Evolutionary conservation across 2,329 filamentous ascomycete species (phyloP).

Genomic region (Fusarium mundagurra): DNA sequence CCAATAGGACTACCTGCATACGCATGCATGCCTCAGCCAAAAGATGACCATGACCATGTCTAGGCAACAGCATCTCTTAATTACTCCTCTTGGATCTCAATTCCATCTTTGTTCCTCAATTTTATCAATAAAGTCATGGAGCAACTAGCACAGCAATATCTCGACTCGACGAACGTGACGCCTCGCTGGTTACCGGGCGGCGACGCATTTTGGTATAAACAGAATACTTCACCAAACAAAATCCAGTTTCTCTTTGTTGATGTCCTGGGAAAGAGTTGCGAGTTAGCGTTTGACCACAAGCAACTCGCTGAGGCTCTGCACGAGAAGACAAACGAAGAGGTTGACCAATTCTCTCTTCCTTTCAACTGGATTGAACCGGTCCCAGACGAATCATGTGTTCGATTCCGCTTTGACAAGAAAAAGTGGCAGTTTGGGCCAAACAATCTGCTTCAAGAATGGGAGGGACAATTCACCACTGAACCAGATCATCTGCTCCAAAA

Average conservation of each 20-base stretch:
- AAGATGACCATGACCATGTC: slow-evolving; percentile 2
- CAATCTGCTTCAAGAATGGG: slow-evolving; percentile 26
- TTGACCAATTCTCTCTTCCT: slow-evolving; percentile 26
- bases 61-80: slow-evolving; percentile 4
- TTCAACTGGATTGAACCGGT: slow-evolving; percentile 39
- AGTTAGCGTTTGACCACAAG: slow-evolving; percentile 38
- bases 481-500: slow-evolving; percentile 11
- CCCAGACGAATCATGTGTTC: slow-evolving; percentile 10
- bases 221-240: slow-evolving; percentile 2
- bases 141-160: neutral
- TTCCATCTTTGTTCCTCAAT: rapidly evolving
- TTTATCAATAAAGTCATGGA: neutral
- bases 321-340: slow-evolving; percentile 2
- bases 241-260: slow-evolving; percentile 40
- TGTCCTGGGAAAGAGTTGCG: slow-evolving; percentile 4
- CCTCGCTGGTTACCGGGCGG: slow-evolving; percentile 37
- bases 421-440: slow-evolving; percentile 36
- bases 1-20: neutral
- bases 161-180: slow-evolving; percentile 21
- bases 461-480: slow-evolving; percentile 20
- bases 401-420: slow-evolving; percentile 29
- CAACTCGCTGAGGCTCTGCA: slow-evolving; percentile 29
- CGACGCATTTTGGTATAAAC: slow-evolving; percentile 43
- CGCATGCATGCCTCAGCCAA: slow-evolving; percentile 7
- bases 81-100: neutral